These are phyloP conservation scores for Lojkania enalia DNA, from an alignment of 2,329 filamentous ascomycete species.

Conservation along the genomic window DNA sequence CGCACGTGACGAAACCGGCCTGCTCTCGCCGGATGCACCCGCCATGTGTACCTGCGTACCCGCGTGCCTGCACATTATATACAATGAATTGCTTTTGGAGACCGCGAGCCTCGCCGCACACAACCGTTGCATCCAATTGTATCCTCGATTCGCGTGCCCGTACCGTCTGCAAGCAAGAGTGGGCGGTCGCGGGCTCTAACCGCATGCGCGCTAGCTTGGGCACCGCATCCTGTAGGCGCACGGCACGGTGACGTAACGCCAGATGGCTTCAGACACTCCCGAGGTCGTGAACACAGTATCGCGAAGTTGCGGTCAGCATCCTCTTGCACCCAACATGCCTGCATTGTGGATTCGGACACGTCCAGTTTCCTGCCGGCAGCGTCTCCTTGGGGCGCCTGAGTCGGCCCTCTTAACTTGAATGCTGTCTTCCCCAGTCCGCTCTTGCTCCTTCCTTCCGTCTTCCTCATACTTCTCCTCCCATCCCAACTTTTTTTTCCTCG, in stretches of 20 bases:
- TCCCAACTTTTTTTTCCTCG: neutral
- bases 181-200: no score
- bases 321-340: neutral
- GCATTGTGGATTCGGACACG: neutral
- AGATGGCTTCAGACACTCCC: conserved; percentile 7
- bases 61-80: no score
- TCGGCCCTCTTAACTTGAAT: conserved; percentile 1
- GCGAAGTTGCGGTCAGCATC: conserved; percentile 12
- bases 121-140: no score
- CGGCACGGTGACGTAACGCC: conserved; percentile 9
- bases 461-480: neutral
- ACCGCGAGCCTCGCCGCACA: no score
- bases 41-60: no score
- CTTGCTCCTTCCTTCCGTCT: neutral
- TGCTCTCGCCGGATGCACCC: no score
- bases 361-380: neutral
- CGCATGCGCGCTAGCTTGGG: no score
- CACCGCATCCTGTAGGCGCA: neutral
- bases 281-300: neutral
- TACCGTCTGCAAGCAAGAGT: no score
- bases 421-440: neutral
- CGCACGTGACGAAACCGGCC: no score
- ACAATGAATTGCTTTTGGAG: no score
- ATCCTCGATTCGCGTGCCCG: no score
- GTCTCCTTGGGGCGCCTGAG: conserved; percentile 4